These are phyloP conservation scores for Colletotrichum sp. DNA, from an alignment of 2,329 filamentous ascomycete species.

Conservation along the genomic window DNA sequence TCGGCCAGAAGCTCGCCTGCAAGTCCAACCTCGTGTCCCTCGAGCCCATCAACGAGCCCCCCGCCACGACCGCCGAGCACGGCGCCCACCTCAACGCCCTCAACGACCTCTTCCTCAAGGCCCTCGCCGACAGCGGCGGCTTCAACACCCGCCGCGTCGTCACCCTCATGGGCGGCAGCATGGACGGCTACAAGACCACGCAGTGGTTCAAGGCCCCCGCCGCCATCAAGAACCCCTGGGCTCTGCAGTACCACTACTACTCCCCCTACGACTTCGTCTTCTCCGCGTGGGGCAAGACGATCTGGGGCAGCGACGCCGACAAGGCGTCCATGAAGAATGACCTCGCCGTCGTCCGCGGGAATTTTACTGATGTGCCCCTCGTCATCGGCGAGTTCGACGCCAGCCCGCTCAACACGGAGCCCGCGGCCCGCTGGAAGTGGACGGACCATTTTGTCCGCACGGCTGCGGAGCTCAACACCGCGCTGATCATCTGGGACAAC, in stretches of 20 bases:
- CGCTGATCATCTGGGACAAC: slow-evolving; percentile 64
- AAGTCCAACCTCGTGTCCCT: slow-evolving; percentile 59
- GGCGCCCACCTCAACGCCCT: slow-evolving; percentile 57
- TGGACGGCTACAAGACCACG: slow-evolving; percentile 55
- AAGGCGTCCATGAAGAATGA: slow-evolving; percentile 54
- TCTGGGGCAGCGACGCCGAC: slow-evolving; percentile 61
- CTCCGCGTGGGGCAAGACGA: slow-evolving; percentile 62
- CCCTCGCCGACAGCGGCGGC: slow-evolving; percentile 58
- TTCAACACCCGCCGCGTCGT: slow-evolving; percentile 61
- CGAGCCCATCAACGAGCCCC: slow-evolving; percentile 65
- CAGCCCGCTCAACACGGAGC: slow-evolving; percentile 53
- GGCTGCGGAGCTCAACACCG: slow-evolving; percentile 52
- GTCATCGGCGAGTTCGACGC: slow-evolving; percentile 64
- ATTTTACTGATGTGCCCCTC: slow-evolving; percentile 60
- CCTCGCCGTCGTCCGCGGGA: slow-evolving; percentile 53
- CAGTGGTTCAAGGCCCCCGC: slow-evolving; percentile 57
- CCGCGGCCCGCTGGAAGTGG: slow-evolving; percentile 62
- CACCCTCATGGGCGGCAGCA: slow-evolving; percentile 54
- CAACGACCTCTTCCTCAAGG: slow-evolving; percentile 60
- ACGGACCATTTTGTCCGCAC: slow-evolving; percentile 57
- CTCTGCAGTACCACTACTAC: slow-evolving; percentile 68
- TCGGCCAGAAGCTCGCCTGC: slow-evolving; percentile 57
- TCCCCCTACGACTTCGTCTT: slow-evolving; percentile 57
- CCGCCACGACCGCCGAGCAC: slow-evolving; percentile 54
- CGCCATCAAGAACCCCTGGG: slow-evolving; percentile 60